Evolutionary conservation across 2,329 filamentous ascomycete species (phyloP), one percentile per base, ranked within the genome.

Genomic region (Microdochium trichocladiopsis): DNA sequence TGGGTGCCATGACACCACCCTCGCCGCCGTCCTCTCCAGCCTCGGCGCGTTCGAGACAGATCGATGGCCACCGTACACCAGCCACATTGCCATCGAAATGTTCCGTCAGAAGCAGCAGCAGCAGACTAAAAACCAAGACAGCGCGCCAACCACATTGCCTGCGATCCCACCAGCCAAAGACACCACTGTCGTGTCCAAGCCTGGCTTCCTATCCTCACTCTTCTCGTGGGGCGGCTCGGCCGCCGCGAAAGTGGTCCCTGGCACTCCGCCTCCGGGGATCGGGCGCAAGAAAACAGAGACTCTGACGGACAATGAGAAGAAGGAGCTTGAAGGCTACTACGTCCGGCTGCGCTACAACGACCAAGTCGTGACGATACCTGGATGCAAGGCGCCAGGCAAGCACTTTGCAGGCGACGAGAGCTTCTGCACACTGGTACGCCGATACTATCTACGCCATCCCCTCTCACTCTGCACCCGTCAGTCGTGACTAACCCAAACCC

Each of bases 261-360:
- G 64, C 24, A 61, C 59, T 22, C 64, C 69, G 10, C 63, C 73
- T 0, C 56, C 68, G 1, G 72, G 73, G 28, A 86, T 89, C 53
- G 80, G 81, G 9, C 80, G 88, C 45, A 85, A 80, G 61, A 75
- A 76, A 12, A 73, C 78, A 5, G 62, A 72, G 1, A 73, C 82
- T 12, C 72, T 94, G 52, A 76, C 74, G 0, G 68, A 75, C 0
- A 64, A 69, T 1, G 82, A 92, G 60, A 82, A 77, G 59, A 69
- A 74, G 16, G 77, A 75, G 51, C 69, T 95, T 11, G 75, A 87
- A 24, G 86, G 83, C 2, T 91, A 95, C 73, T 99, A 88, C 68
- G 93, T 99, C 14, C 84, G 94, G 18, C 69, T 99, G 53, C 82
- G 92, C 50, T 99, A 95, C 70, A 99, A 99, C 61, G 94, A 97